These are phyloP conservation scores for Spencermartinsiella ligniputridi DNA, from an alignment of 1,139 yeast species.

Conservation along the genomic window DNA sequence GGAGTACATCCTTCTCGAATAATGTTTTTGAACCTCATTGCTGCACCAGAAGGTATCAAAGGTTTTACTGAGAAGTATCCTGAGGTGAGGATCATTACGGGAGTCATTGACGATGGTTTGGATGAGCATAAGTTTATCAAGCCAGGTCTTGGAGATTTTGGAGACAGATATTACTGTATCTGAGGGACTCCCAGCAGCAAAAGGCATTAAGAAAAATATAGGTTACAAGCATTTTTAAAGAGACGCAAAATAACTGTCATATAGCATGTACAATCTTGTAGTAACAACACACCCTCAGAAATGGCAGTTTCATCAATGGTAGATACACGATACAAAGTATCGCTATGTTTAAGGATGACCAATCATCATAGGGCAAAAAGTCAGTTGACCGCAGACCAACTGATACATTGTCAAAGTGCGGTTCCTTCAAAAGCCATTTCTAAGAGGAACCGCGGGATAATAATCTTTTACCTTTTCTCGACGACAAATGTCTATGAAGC, in stretches of 20 bases:
- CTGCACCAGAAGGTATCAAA: constrained; percentile 90
- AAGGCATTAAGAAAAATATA: constrained; percentile 2
- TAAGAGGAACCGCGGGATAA: constrained; percentile 21
- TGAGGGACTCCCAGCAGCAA: constrained; percentile 30
- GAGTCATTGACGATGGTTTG: constrained; percentile 81
- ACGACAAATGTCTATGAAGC: constrained; percentile 11
- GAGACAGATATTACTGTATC: constrained; percentile 93
- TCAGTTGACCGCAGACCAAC: too few species aligned
- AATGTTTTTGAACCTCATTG: constrained; percentile 80
- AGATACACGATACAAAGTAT: constrained; percentile 12
- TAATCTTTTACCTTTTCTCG: constrained; percentile 15
- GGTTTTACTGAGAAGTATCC: constrained; percentile 79
- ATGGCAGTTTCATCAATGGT: constrained; percentile 11
- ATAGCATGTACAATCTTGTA: too few species aligned
- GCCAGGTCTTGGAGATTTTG: constrained; percentile 97
- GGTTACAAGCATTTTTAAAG: too few species aligned
- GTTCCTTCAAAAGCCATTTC: background rate
- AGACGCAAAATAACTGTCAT: too few species aligned
- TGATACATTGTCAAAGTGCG: too few species aligned
- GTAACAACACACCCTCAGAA: constrained; percentile 5
- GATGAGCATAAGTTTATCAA: constrained; percentile 80
- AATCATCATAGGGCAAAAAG: constrained; percentile 1
- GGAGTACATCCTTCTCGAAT: constrained; percentile 88
- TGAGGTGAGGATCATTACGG: constrained; percentile 81
- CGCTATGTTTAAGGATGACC: constrained; percentile 21